Evolutionary conservation across 2,329 filamentous ascomycete species (phyloP).

Genomic region (Colletotrichum caudatum): DNA sequence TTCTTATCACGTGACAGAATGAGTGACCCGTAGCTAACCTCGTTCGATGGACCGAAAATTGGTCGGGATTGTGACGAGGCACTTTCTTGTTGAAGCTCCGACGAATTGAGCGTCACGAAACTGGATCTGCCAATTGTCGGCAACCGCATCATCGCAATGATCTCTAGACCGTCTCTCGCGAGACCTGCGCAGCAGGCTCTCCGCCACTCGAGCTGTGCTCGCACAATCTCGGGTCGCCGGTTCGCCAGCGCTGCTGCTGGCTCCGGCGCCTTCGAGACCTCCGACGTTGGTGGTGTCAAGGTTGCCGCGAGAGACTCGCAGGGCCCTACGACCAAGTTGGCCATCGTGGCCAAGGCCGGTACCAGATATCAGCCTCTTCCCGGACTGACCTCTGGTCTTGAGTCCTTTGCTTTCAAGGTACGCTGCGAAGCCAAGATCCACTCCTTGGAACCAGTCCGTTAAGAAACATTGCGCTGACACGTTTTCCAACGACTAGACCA

Average conservation of each 20-base stretch:
- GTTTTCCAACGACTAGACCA: conserved; percentile 71
- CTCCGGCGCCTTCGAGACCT: conserved; percentile 87
- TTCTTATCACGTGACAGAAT: conserved; percentile 18
- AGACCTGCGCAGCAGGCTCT: conserved; percentile 69
- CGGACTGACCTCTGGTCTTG: conserved; percentile 88
- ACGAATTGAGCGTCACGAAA: conserved; percentile 43
- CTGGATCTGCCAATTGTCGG: conserved; percentile 63
- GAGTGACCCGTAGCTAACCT: conserved; percentile 42
- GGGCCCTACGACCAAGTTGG: conserved; percentile 90
- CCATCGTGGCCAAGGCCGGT: conserved; percentile 92
- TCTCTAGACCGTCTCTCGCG: conserved; percentile 71
- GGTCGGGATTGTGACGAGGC: conserved; percentile 43
- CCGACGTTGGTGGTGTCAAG: conserved; percentile 90
- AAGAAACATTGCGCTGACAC: conserved; percentile 34
- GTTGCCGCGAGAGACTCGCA: conserved; percentile 90
- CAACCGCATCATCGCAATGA: conserved; percentile 70
- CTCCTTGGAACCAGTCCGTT: neutral
- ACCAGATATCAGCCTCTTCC: conserved; percentile 92
- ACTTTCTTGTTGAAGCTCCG: conserved; percentile 43
- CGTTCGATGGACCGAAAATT: conserved; percentile 44
- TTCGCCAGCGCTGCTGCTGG: conserved; percentile 70
- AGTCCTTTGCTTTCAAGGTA: conserved; percentile 98
- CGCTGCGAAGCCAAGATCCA: conserved; percentile 42
- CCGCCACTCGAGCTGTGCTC: conserved; percentile 69
- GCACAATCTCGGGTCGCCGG: conserved; percentile 62